These are phyloP conservation scores for Suhomyces emberorum DNA, from an alignment of 805 yeast species.

Conservation along the genomic window DNA sequence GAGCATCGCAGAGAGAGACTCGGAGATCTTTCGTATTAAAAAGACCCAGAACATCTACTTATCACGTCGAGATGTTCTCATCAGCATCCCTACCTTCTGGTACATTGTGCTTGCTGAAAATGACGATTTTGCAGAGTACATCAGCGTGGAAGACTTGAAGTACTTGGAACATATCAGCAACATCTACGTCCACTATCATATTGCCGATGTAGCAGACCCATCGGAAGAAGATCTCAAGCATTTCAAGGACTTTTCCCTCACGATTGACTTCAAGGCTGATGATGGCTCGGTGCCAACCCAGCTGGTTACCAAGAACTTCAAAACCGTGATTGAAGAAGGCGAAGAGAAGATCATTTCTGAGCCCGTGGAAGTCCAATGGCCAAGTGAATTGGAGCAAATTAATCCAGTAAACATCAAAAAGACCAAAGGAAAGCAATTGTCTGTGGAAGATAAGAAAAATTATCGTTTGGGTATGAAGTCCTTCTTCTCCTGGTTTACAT, in stretches of 20 bases:
- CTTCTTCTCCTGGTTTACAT: constrained; percentile 81
- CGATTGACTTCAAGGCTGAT: constrained; percentile 50
- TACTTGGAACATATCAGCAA: constrained; percentile 66
- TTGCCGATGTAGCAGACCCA: constrained; percentile 23
- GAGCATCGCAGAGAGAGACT: constrained; percentile 58
- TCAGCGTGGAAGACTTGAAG: constrained; percentile 73
- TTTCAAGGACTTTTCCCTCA: constrained; percentile 57
- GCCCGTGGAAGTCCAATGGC: constrained; percentile 65
- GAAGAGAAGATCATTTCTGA: constrained; percentile 55
- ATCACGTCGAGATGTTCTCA: constrained; percentile 51
- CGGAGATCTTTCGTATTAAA: constrained; percentile 51
- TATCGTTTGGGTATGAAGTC: constrained; percentile 75
- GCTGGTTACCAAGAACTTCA: constrained; percentile 58
- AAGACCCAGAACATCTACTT: constrained; percentile 56
- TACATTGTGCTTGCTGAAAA: constrained; percentile 78
- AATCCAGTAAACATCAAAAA: constrained; percentile 53
- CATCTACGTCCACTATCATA: constrained; percentile 55
- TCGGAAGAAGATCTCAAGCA: constrained; percentile 23
- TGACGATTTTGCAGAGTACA: constrained; percentile 78
- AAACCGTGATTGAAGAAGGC: constrained; percentile 46
- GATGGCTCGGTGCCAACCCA: constrained; percentile 51
- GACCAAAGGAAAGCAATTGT: constrained; percentile 31
- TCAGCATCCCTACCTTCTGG: constrained; percentile 77
- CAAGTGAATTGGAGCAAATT: constrained; percentile 51
- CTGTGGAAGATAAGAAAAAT: constrained; percentile 52